A percentile compares a stretch with the other conserved stretches of the same genome.
Conservation (phyloP, 495 filamentous ascomycete genomes). For the Talaromyces liani region DNA sequence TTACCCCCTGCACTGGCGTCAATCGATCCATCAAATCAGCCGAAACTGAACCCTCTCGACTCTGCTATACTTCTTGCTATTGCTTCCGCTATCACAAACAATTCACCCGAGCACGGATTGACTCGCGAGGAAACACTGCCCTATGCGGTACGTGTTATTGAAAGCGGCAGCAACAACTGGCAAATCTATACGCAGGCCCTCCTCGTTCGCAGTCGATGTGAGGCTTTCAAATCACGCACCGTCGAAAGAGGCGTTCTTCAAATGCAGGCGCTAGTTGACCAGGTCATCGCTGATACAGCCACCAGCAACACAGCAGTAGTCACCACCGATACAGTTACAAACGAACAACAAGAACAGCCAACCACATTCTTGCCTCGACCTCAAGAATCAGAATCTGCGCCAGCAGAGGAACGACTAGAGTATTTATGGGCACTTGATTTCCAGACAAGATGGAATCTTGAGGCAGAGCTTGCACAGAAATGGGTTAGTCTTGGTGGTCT, state of each 20-base stretch:
- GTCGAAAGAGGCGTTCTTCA: slow-evolving; percentile 85
- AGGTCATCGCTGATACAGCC: slow-evolving; percentile 85
- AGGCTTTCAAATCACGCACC: slow-evolving; percentile 76
- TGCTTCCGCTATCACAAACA: slow-evolving; percentile 83
- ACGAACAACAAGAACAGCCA: slow-evolving; percentile 17
- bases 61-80: slow-evolving; percentile 75
- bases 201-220: slow-evolving; percentile 79
- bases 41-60: slow-evolving; percentile 74
- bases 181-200: slow-evolving; percentile 94
- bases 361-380: slow-evolving; percentile 80
- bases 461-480: slow-evolving; percentile 83
- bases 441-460: slow-evolving; percentile 85
- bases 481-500: slow-evolving; percentile 86
- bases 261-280: slow-evolving; percentile 92
- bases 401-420: slow-evolving; percentile 63
- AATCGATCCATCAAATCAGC: slow-evolving; percentile 72
- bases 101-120: slow-evolving; percentile 70
- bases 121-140: slow-evolving; percentile 89
- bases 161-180: slow-evolving; percentile 91
- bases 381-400: slow-evolving; percentile 68
- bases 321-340: slow-evolving; percentile 8
- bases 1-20: slow-evolving; percentile 53
- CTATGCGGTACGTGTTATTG: slow-evolving; percentile 80
- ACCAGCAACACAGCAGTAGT: slow-evolving; percentile 24
- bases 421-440: slow-evolving; percentile 79